Conservation (phyloP, 352 stramenopile species). For the Aphanomyces stellatus region DNA sequence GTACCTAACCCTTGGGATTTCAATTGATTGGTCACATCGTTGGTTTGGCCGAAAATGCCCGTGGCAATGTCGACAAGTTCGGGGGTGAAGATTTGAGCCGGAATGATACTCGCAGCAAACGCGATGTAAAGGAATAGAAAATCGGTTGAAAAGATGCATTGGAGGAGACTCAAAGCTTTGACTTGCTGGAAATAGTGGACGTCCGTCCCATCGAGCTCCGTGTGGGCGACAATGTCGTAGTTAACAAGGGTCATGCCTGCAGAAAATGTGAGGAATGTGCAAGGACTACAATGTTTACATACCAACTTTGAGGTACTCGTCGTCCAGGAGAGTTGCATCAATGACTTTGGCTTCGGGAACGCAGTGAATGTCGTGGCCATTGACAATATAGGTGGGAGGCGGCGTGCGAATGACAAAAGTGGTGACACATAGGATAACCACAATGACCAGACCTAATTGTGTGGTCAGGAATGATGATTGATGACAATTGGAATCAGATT, state of each 20-base stretch:
- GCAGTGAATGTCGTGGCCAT: conserved; percentile 8
- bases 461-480: not conserved
- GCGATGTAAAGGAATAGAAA: conserved; percentile 19
- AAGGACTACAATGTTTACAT: not conserved
- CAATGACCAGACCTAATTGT: not conserved
- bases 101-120: conserved; percentile 11
- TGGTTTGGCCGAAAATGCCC: not conserved
- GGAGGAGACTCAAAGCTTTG: not conserved
- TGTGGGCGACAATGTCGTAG: not conserved
- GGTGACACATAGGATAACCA: not conserved
- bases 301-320: conserved; percentile 14
- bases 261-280: not conserved
- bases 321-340: not conserved
- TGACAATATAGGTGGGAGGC: conserved; percentile 5
- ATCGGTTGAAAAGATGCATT: conserved; percentile 20
- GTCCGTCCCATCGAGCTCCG: not conserved
- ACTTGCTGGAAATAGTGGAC: conserved; percentile 14
- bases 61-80: not conserved
- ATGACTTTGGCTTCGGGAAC: not conserved
- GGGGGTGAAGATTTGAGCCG: not conserved
- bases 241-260: conserved; percentile 16
- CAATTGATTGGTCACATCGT: not conserved
- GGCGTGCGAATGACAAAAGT: not conserved
- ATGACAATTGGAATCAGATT: not conserved
- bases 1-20: not conserved